Base-by-base conservation (phyloP, 768 basidiomycete species). In the Boletus vermiculosoides region DNA sequence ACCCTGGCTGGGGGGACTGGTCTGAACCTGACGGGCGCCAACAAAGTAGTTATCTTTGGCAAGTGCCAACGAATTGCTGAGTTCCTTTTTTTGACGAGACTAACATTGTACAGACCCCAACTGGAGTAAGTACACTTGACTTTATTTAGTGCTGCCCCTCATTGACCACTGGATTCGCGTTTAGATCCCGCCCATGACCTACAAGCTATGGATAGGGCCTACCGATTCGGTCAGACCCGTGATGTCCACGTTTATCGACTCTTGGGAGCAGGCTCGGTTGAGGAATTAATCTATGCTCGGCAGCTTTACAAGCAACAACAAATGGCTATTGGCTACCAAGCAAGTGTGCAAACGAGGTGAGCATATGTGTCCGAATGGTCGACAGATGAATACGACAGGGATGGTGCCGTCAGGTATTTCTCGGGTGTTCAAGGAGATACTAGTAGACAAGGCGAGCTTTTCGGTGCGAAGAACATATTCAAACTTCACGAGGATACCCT, bases 271-370 rank as follows among this genome's bases (percentile, higher is more conserved):
- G 93, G 94, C 3, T 90, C 91, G 8, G 79, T 94, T 13, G 92
- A 94, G 65, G 92, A 95, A 67, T 73, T 92, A 42, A 92, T 94
- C 20, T 94, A 94, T 63, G 89, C 89, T 0, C 83, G 92, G 13
- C 93, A 95, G 66, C 82, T 96, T 22, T 94, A 94, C 73, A 95
- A 95, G 68, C 92, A 94, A 61, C 94, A 95, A 67, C 90, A 92
- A 66, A 93, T 93, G 90, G 84, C 84, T n/a, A 92, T 93, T 45
- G 92, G 85, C 0, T 94, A 94, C 68, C 82, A 88, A 59, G 88
- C 88, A 1, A 91, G 88, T 62, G 76, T 90, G 10, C 92, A 94
- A 64, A 92, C 92, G 0, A 80, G 91, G 86, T 86, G 64, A 41
- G 68, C 45, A 23, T 23, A n/a, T 20, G 2, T 40, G 15, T 48